phyloP scores from a whole-genome alignment of 2,329 filamentous ascomycete species.

The Talaromyces sp. region DNA sequence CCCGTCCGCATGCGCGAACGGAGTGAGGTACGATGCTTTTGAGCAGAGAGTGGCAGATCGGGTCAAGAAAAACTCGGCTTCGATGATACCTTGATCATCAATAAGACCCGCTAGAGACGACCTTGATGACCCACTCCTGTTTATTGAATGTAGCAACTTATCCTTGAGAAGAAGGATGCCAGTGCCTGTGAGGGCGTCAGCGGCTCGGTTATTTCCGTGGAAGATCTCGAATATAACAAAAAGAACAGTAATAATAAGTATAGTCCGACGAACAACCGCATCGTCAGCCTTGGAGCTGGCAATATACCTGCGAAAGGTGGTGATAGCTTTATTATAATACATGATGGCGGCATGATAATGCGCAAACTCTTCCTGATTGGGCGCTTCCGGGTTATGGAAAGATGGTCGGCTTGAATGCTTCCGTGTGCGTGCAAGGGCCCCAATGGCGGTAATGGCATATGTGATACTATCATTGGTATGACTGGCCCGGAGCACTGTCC shows the following conservation, averaged over 20 bases:
- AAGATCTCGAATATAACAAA: not conserved
- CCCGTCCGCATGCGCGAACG: conserved; percentile 1
- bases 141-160: not conserved
- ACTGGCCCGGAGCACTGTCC: not conserved
- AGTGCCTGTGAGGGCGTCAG: not conserved
- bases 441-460: not conserved
- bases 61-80: not conserved
- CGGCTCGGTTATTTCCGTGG: not conserved
- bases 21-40: conserved; percentile 3
- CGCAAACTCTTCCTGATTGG: not conserved
- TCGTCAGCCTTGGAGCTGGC: not conserved
- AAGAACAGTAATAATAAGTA: not conserved
- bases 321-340: conserved; percentile 1
- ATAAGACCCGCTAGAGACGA: not conserved
- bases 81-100: conserved; percentile 5
- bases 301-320: not conserved
- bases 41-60: not conserved
- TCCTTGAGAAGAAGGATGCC: not conserved
- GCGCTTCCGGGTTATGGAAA: not conserved
- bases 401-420: not conserved
- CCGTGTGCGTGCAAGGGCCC: not conserved
- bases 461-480: not conserved
- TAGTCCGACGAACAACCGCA: not conserved
- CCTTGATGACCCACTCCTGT: not conserved
- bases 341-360: not conserved